phyloP scores from a whole-genome alignment of 306 rosid genomes.

The Citrullus amarus region DNA sequence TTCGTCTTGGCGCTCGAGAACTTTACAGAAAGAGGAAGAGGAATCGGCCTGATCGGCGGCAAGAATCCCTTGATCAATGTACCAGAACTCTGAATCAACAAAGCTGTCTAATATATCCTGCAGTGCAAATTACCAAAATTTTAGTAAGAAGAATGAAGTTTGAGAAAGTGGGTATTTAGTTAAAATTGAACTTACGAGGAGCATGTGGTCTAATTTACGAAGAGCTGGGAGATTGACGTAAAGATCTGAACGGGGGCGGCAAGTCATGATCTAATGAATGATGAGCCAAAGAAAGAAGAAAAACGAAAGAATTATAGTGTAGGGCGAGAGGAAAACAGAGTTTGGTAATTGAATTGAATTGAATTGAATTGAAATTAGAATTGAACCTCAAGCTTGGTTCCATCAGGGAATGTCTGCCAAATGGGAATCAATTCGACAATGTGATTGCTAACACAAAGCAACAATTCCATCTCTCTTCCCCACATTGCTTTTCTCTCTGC shows the following conservation, averaged over 20 bases:
- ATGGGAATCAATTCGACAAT: constrained; percentile 68
- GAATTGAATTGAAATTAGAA: neutral
- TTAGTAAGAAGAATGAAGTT: too few species aligned
- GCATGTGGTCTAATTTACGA: constrained; percentile 6
- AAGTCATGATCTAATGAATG: constrained; percentile 1
- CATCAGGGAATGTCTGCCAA: constrained; percentile 82
- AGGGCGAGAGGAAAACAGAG: too few species aligned
- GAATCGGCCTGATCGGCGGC: neutral
- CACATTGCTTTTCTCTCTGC: constrained; percentile 65
- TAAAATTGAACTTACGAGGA: neutral
- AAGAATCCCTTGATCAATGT: constrained; percentile 41
- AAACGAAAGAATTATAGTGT: neutral
- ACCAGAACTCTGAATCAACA: constrained; percentile 44
- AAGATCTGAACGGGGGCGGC: constrained; percentile 4
- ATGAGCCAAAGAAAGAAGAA: neutral
- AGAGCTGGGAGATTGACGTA: constrained; percentile 8
- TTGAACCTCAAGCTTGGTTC: constrained; percentile 70
- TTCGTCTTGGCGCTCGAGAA: constrained; percentile 43
- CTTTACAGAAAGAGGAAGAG: neutral
- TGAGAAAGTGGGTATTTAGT: too few species aligned
- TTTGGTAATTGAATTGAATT: too few species aligned
- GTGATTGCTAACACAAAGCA: constrained; percentile 76
- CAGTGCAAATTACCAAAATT: neutral
- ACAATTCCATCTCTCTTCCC: constrained; percentile 80
- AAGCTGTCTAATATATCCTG: constrained; percentile 58